phyloP scores from a whole-genome alignment of 1,139 yeast genomes.

The Candida sanyaensis region DNA sequence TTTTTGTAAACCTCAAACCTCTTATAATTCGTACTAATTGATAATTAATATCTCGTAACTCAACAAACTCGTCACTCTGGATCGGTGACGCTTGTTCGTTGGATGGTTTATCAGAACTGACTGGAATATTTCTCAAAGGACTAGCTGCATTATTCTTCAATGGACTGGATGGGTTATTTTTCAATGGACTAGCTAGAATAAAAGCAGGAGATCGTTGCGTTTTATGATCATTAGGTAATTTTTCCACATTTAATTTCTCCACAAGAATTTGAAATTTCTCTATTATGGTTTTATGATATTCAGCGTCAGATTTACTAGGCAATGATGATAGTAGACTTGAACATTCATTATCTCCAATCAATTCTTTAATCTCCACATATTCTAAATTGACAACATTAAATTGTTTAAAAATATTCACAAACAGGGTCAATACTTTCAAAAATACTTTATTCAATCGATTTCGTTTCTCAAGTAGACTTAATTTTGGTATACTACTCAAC shows the following conservation, averaged over 20 bases:
- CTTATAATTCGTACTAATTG: conserved; percentile 38
- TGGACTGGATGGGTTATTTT: conserved; percentile 16
- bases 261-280: conserved; percentile 32
- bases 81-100: background rate
- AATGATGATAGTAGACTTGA: conserved; percentile 14
- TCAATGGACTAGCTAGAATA: conserved; percentile 43
- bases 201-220: conserved; percentile 26
- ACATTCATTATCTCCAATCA: conserved; percentile 25
- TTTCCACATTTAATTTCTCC: conserved; percentile 19
- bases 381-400: conserved; percentile 28
- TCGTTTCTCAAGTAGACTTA: conserved; percentile 35
- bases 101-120: background rate
- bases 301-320: conserved; percentile 35
- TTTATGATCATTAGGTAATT: conserved; percentile 10
- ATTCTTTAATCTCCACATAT: conserved; percentile 30
- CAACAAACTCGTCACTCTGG: conserved; percentile 3
- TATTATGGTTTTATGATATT: conserved; percentile 28
- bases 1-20: conserved; percentile 37
- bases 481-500: conserved; percentile 28
- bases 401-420: conserved; percentile 33
- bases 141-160: conserved; percentile 23
- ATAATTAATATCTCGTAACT: conserved; percentile 38
- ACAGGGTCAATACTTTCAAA: conserved; percentile 32
- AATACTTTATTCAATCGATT: conserved; percentile 37
- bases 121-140: conserved; percentile 29